Base-by-base conservation (phyloP, 176 grass and related monocot species). In the Oryza glaberrima region DNA sequence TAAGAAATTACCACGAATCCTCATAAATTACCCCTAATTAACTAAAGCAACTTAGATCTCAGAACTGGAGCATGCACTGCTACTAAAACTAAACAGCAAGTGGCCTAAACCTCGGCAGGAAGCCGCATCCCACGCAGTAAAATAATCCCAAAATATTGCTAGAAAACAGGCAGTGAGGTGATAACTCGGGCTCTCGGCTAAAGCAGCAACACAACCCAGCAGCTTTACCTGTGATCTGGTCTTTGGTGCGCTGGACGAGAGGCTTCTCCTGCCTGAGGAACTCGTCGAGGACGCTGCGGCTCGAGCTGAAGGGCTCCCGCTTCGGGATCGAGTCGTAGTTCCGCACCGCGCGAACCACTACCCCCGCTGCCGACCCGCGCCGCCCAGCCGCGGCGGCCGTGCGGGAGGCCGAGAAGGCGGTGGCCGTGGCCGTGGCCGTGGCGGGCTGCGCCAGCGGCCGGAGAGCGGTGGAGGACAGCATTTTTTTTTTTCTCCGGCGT, bases 321-420 rank as follows among this genome's bases (percentile, higher is more conserved):
- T 94, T 98, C 8, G 93, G 96, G 85, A 98, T 89, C 20, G 93
- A 90, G 77, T 76, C 85, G 67, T 92, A 80, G 77, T 89, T 88
- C 85, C 96, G 83, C 81, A 77, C 87, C 35, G 79, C 78, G 65
- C 88, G 86, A 15, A 71, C 90, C 77, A 45, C 72, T 30, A 26
- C 44, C 22, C 65, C 43, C 34, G 72, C 54, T 17, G 17, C 54
- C 6, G 54, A 58, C 54, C 17, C 30, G 19, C 85, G 47, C 36
- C 71, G 85, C 58, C 48, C 61, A 19, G 25, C 28, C 38, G 78
- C 52, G 11, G 20, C 36, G 47, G 12, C 47, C 47, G 47, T 49
- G 47, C 47, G 47, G 47, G 47, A 49, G 12, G 47, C 51, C 6
- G 69, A 14, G 7, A 26, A 26, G 26, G 26, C 26, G 26, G 26